phyloP scores from a whole-genome alignment of 306 rosid species.

The Fagus sylvatica region DNA sequence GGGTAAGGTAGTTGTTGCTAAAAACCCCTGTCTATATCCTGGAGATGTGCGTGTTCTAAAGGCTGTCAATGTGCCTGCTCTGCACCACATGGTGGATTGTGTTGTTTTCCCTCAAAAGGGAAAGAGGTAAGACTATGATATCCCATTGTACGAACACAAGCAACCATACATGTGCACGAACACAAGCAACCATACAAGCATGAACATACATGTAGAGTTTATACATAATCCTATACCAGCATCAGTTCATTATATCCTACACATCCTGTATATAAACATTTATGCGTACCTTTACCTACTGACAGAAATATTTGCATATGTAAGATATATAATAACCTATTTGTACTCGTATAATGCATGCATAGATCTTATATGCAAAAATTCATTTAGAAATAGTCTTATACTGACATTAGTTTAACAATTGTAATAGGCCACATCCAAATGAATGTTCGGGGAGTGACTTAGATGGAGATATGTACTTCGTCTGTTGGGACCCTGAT shows the following conservation, averaged over 20 bases:
- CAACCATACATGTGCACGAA: not conserved
- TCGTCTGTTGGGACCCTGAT: conserved; percentile 71
- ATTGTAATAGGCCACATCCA: conserved; percentile 66
- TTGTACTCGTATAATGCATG: too few species aligned
- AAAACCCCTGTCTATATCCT: conserved; percentile 75
- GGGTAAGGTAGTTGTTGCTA: conserved; percentile 61
- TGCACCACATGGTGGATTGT: conserved; percentile 74
- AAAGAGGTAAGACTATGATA: conserved; percentile 30
- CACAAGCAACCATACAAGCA: too few species aligned
- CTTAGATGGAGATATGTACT: conserved; percentile 80
- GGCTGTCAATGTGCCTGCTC: conserved; percentile 61
- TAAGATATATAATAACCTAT: not conserved
- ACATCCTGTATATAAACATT: too few species aligned
- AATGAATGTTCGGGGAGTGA: conserved; percentile 91
- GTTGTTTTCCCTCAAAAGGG: conserved; percentile 82
- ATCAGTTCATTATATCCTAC: too few species aligned
- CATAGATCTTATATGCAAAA: too few species aligned
- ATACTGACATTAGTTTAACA: not conserved
- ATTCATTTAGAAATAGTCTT: too few species aligned
- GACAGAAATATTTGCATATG: too few species aligned
- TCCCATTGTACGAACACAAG: too few species aligned
- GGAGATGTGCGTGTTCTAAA: conserved; percentile 72
- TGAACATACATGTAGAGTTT: not conserved
- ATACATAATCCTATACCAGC: too few species aligned
- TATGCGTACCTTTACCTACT: too few species aligned